Percentiles rank a stretch among this genome's conserved stretches.
These are phyloP conservation scores for Camellia oleifera DNA, from an alignment of 179 eudicot genomes.

Conservation along the genomic window DNA sequence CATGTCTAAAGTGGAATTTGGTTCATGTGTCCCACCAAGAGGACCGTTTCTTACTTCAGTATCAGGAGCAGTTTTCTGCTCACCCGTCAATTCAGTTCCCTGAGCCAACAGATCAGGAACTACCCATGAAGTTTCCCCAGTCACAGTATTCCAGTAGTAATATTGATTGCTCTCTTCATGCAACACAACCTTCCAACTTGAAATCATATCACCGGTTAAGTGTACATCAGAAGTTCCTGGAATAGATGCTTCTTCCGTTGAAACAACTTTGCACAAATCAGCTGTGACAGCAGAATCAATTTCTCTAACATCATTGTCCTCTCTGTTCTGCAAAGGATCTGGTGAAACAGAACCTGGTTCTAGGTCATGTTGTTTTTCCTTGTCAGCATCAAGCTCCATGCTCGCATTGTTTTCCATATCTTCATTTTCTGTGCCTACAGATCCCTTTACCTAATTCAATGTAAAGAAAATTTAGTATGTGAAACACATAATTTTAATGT, in stretches of 20 bases:
- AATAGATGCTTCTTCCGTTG: slow-evolving; percentile 25
- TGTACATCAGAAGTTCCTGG: slow-evolving; percentile 37
- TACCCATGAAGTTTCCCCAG: slow-evolving; percentile 98
- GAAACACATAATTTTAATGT: not conserved
- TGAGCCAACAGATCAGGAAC: slow-evolving; percentile 61
- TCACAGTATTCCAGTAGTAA: slow-evolving; percentile 83
- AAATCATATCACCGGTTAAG: slow-evolving; percentile 31
- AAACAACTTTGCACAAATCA: slow-evolving; percentile 21
- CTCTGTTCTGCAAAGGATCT: slow-evolving; percentile 29
- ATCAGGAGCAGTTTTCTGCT: slow-evolving; percentile 30
- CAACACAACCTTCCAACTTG: slow-evolving; percentile 85
- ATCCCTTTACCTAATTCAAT: slow-evolving; percentile 36
- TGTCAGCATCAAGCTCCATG: slow-evolving; percentile 27
- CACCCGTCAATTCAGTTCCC: slow-evolving; percentile 35
- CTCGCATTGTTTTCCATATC: slow-evolving; percentile 29
- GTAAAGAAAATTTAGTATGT: slow-evolving; percentile 13
- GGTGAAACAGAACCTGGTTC: slow-evolving; percentile 27
- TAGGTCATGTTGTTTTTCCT: slow-evolving; percentile 25
- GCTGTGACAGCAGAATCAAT: slow-evolving; percentile 22
- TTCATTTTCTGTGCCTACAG: slow-evolving; percentile 25
- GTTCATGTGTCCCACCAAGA: slow-evolving; percentile 20
- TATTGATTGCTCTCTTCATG: slow-evolving; percentile 90
- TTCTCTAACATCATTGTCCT: slow-evolving; percentile 23
- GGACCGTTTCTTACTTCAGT: slow-evolving; percentile 30
- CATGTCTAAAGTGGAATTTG: slow-evolving; percentile 23